Percentiles rank a stretch among this genome's conserved stretches.
These are phyloP conservation scores for Celoporthe dispersa DNA, from an alignment of 2,329 filamentous ascomycete species.

Conservation along the genomic window DNA sequence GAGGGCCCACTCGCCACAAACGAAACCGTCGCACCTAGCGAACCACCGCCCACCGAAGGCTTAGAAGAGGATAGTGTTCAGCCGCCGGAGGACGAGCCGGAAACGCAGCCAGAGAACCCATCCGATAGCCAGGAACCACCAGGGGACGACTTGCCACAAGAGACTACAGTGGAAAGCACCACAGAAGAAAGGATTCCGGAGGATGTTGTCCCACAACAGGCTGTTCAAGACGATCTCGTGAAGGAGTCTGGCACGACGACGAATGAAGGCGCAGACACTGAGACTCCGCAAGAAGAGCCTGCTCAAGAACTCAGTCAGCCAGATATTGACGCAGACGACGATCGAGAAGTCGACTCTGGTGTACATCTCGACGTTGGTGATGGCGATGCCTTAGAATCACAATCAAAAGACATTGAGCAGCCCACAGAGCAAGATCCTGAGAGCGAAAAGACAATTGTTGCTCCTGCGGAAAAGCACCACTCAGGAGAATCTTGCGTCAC, in stretches of 20 bases:
- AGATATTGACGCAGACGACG: neutral
- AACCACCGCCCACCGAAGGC: neutral
- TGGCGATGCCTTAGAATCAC: neutral
- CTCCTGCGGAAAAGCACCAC: neutral
- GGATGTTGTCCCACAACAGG: neutral
- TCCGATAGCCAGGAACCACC: neutral
- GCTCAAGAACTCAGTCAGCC: neutral
- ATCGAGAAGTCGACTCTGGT: conserved; percentile 8
- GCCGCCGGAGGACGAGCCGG: neutral
- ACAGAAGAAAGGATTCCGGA: neutral
- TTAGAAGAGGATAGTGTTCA: neutral
- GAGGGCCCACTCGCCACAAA: neutral
- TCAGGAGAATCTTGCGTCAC: neutral
- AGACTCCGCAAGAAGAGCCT: neutral
- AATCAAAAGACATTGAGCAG: neutral
- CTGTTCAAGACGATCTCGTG: neutral
- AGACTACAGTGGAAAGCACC: neutral
- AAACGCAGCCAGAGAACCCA: neutral
- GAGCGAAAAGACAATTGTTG: too few relatives aligned
- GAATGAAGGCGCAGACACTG: neutral
- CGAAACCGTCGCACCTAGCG: neutral
- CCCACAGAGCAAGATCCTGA: neutral
- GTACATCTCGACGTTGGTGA: conserved; percentile 5
- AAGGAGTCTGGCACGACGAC: neutral
- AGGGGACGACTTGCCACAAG: neutral